A percentile compares a stretch with the other conserved stretches of the same genome.
Evolutionary conservation across 257 asterid genomes (phyloP).

Genomic region (Euphrasia confusa): DNA sequence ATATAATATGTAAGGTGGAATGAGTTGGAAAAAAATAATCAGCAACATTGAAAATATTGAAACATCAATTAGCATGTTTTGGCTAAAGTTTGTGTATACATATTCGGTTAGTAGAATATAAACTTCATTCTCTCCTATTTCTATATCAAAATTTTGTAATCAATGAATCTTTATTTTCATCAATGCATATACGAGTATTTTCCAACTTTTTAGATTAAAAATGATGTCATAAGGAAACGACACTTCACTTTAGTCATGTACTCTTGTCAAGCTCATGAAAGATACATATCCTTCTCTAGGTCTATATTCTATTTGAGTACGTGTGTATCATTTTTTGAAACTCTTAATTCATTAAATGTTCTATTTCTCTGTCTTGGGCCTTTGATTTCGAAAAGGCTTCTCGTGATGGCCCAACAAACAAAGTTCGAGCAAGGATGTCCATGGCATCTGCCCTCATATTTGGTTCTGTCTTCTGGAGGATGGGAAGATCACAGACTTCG

Average conservation of each 20-base stretch:
- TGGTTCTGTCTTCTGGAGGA: constrained; percentile 99
- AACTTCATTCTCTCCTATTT: constrained; percentile 19
- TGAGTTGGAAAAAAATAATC: constrained; percentile 16
- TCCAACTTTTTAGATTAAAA: too few relatives aligned
- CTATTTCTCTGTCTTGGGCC: constrained; percentile 25
- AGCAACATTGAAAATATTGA: background rate
- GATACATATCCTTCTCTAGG: background rate
- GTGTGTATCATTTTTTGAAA: constrained; percentile 15
- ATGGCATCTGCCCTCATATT: constrained; percentile 90
- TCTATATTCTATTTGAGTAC: constrained; percentile 19
- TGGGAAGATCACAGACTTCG: constrained; percentile 89
- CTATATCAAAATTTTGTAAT: constrained; percentile 3
- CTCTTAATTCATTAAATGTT: constrained; percentile 18
- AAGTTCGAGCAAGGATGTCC: constrained; percentile 96
- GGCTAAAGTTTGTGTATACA: constrained; percentile 7
- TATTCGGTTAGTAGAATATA: background rate
- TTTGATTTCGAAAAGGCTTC: constrained; percentile 51
- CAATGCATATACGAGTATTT: background rate
- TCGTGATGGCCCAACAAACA: constrained; percentile 98
- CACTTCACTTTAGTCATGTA: too few relatives aligned
- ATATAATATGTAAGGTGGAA: background rate
- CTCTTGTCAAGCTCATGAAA: constrained; percentile 8
- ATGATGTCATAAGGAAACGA: too few relatives aligned
- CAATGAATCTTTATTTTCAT: constrained; percentile 2
- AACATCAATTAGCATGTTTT: constrained; percentile 14